Conservation (phyloP, 345 rosid genomes). For the Limnanthes douglasii region DNA sequence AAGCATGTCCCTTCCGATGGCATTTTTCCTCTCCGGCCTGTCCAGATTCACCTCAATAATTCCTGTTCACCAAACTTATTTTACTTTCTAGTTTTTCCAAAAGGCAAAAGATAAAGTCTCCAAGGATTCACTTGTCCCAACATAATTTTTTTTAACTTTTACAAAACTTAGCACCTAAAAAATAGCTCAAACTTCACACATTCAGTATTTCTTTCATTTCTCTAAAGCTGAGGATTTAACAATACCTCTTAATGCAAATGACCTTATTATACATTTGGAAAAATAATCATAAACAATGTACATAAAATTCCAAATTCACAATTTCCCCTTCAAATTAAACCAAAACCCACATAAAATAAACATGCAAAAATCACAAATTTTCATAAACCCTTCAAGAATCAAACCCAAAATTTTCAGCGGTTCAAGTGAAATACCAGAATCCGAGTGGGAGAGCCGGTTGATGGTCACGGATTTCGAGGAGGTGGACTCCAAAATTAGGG, state of each 20-base stretch:
- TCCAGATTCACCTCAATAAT: conserved; percentile 66
- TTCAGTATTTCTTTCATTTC: background rate
- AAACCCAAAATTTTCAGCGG: background rate
- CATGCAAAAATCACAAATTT: background rate
- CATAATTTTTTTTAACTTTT: background rate
- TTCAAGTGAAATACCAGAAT: conserved; percentile 33
- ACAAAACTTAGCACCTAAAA: background rate
- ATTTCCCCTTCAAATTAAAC: background rate
- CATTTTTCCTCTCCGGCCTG: conserved; percentile 55
- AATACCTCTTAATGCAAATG: background rate
- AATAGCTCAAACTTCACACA: background rate
- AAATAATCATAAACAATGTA: background rate
- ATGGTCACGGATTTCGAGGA: conserved; percentile 53
- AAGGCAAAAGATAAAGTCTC: background rate
- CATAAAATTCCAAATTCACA: background rate
- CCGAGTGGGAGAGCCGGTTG: conserved; percentile 36
- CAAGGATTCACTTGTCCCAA: background rate
- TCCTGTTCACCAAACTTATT: conserved; percentile 26
- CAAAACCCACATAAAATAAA: background rate
- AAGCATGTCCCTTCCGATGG: conserved; percentile 65
- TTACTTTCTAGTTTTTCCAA: background rate
- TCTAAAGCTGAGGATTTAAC: background rate
- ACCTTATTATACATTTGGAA: background rate
- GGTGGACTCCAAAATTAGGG: conserved; percentile 50
- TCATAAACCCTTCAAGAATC: background rate